Conservation (phyloP, 805 yeast species). For the Metschnikowia dekortorum region DNA sequence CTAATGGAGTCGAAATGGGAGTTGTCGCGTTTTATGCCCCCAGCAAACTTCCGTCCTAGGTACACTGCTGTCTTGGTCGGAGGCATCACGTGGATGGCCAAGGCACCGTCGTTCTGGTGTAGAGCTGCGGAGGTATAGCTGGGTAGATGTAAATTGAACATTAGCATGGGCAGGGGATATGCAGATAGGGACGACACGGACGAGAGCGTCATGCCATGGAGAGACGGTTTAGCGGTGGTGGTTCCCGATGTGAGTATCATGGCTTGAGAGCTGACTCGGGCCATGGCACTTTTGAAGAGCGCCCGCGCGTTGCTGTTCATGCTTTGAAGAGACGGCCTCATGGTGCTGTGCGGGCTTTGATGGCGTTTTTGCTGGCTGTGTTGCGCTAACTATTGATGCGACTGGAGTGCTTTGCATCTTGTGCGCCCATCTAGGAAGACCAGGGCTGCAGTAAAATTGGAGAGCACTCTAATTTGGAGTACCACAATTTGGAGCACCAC, state of each 20-base stretch:
- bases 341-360: neutral
- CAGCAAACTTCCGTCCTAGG: conserved; percentile 62
- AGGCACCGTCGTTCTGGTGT: conserved; percentile 43
- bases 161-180: conserved; percentile 70
- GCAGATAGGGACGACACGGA: conserved; percentile 81
- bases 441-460: too few species aligned
- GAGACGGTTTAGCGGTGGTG: conserved; percentile 6
- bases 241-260: conserved; percentile 37
- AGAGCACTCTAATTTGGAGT: too few species aligned
- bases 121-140: conserved; percentile 71
- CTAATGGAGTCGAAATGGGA: conserved; percentile 11
- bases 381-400: neutral
- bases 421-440: neutral
- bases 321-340: conserved; percentile 1
- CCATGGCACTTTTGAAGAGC: conserved; percentile 30
- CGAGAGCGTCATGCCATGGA: conserved; percentile 79
- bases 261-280: conserved; percentile 38
- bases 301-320: neutral
- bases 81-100: conserved; percentile 74
- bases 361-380: neutral
- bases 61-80: conserved; percentile 53
- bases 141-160: conserved; percentile 84
- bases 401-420: neutral
- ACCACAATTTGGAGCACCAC: too few species aligned
- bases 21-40: conserved; percentile 49